A percentile compares a stretch with the other conserved stretches of the same genome.
phyloP scores from a whole-genome alignment of 306 rosid genomes.

The Cicer bijugum region DNA sequence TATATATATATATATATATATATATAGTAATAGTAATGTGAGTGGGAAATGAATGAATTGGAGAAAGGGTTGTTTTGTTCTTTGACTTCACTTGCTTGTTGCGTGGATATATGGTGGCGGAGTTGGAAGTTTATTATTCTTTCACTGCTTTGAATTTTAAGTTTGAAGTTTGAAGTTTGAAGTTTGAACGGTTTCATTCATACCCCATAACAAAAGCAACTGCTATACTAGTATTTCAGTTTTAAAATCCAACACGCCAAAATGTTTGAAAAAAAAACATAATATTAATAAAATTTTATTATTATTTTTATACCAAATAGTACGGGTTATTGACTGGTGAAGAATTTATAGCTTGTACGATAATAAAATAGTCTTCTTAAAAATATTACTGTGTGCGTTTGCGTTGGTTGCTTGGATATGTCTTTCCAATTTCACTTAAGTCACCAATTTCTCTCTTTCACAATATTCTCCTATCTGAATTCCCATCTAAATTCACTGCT shows the following conservation, averaged over 20 bases:
- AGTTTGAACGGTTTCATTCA: conserved; percentile 8
- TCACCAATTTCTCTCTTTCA: conserved; percentile 26
- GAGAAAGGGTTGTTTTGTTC: conserved; percentile 3
- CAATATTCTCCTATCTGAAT: background rate
- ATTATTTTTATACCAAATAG: conserved; percentile 6
- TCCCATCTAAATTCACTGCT: conserved; percentile 14
- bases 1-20: conserved; percentile 10
- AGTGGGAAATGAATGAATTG: background rate
- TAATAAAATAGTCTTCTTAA: conserved; percentile 28
- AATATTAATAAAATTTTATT: background rate
- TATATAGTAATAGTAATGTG: background rate
- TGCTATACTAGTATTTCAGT: background rate
- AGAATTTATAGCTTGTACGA: conserved; percentile 32
- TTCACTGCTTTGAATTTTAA: conserved; percentile 21
- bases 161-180: background rate
- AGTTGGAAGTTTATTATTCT: conserved; percentile 25
- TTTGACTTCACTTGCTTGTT: conserved; percentile 12
- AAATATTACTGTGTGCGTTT: conserved; percentile 28
- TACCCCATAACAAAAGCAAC: background rate
- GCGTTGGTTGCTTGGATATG: conserved; percentile 46
- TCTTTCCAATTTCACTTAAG: conserved; percentile 9
- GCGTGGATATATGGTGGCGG: background rate
- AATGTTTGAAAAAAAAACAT: conserved; percentile 22
- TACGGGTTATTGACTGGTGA: conserved; percentile 37
- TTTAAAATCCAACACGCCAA: conserved; percentile 28